These are phyloP conservation scores for Aspergillus campestris DNA, from an alignment of 495 filamentous ascomycete species.

Conservation along the genomic window DNA sequence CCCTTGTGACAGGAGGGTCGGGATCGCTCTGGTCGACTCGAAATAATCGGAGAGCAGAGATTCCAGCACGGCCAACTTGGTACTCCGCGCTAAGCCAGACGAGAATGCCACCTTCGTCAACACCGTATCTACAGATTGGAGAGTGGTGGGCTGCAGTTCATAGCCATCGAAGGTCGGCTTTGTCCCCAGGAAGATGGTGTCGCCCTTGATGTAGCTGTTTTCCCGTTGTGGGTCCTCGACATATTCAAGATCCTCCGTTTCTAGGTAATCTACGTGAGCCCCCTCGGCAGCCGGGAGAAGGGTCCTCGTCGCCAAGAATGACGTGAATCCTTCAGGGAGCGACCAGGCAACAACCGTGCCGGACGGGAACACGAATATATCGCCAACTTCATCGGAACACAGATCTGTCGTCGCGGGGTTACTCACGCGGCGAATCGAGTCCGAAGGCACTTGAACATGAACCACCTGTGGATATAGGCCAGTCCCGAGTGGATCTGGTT, in stretches of 20 bases:
- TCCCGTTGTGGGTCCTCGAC: conserved; percentile 66
- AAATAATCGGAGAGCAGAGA: conserved; percentile 75
- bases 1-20: conserved; percentile 58
- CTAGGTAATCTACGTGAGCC: conserved; percentile 58
- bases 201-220: conserved; percentile 72
- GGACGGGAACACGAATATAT: conserved; percentile 95
- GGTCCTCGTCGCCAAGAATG: conserved; percentile 62
- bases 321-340: conserved; percentile 61
- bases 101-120: conserved; percentile 95
- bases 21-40: conserved; percentile 71
- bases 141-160: conserved; percentile 8
- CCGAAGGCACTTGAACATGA: conserved; percentile 52
- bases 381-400: conserved; percentile 58
- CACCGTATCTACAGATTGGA: conserved; percentile 59
- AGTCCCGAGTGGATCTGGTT: conserved; percentile 52
- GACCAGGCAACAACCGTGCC: conserved; percentile 93
- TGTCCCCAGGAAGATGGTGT: conserved; percentile 84
- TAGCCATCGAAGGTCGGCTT: conserved; percentile 27
- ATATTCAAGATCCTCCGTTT: conserved; percentile 89
- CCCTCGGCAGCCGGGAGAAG: conserved; percentile 66
- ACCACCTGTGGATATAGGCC: conserved; percentile 58
- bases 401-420: conserved; percentile 53
- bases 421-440: conserved; percentile 37
- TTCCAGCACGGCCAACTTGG: conserved; percentile 94
- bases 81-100: conserved; percentile 85